Evolutionary conservation across 2,329 filamentous ascomycete genomes (phyloP), one percentile per base, ranked within the genome.

Genomic region (Mycosphaerelloides madeirae): DNA sequence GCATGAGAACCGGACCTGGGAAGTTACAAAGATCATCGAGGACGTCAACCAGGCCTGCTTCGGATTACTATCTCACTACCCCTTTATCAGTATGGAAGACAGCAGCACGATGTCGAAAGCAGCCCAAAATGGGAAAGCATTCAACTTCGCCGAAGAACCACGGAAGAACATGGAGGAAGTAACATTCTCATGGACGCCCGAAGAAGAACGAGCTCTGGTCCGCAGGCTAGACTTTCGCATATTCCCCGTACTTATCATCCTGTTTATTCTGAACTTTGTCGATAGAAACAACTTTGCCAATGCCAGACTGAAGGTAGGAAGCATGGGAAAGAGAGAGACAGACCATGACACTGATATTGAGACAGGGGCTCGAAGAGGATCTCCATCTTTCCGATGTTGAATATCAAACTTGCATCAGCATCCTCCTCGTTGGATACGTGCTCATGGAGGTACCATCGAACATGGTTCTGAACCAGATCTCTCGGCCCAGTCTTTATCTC

Each of bases 381-480:
- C 29, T 49, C n/a, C 19, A 38, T 2, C 40, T 52, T 14, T 44
- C 32, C 16, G 49, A 46, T n/a, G 31, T 37, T 15, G 32, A 49
- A 22, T 52, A 44, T 14, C 43, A 49, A 16, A 49, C 43, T 5
- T 38, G 37, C 28, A 36, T 44, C 7, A 44, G 37, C 11, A 45
- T 48, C 18, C 33, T 50, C n/a, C 38, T 50, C 28, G 47, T 46
- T 7, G 49, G 43, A 12, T 46, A 47, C 18, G 19, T 60, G 55
- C 37, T 70, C 28, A 50, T 45, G 36, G 38, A 56, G 32, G 58
- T 76, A 3, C 73, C 73, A 0, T 71, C 67, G 1, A 75, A 75
- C 47, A 63, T 74, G 47, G 62, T 74, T 32, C 60, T 74, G 39
- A 70, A 67, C 37, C 64, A 67, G 8, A 16, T 43, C 37, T 67